Conservation (phyloP, 768 basidiomycete genomes). For the Suillus variegatus region DNA sequence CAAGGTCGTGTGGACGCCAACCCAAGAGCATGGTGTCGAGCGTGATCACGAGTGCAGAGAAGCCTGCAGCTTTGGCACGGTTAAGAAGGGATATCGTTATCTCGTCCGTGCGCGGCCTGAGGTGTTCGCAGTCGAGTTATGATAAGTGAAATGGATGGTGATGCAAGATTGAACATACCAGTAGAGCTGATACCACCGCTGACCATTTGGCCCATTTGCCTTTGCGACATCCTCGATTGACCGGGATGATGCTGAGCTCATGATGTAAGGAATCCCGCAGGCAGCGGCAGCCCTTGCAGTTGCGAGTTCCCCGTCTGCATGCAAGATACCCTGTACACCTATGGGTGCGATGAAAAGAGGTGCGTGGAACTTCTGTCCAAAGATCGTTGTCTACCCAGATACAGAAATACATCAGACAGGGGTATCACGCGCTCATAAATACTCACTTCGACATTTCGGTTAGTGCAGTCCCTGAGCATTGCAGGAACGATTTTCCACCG, state of each 20-base stretch:
- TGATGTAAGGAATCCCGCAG: slow-evolving; percentile 66
- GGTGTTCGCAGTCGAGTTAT: not conserved
- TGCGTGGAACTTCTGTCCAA: slow-evolving; percentile 61
- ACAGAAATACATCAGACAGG: not conserved
- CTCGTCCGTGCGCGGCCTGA: slow-evolving; percentile 63
- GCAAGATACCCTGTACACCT: slow-evolving; percentile 77
- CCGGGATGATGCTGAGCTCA: slow-evolving; percentile 74
- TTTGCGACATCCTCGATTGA: slow-evolving; percentile 78
- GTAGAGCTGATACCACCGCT: slow-evolving; percentile 83
- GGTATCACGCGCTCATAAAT: not conserved
- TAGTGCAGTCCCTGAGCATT: slow-evolving; percentile 66
- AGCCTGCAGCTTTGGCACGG: slow-evolving; percentile 67
- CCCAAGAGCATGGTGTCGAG: slow-evolving; percentile 74
- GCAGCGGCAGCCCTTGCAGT: slow-evolving; percentile 64
- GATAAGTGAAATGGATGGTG: not conserved
- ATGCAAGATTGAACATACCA: slow-evolving; percentile 44
- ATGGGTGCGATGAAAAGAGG: slow-evolving; percentile 74
- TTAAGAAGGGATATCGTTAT: slow-evolving; percentile 64
- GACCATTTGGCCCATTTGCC: slow-evolving; percentile 61
- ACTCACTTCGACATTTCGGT: slow-evolving; percentile 59
- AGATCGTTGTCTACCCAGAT: slow-evolving; percentile 58
- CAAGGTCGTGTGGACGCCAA: slow-evolving; percentile 78
- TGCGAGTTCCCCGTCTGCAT: slow-evolving; percentile 71
- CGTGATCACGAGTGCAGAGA: slow-evolving; percentile 73
- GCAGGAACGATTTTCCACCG: slow-evolving; percentile 78